Base-by-base conservation (phyloP, 1,139 yeast genomes). In the Ogataea hybrid region DNA sequence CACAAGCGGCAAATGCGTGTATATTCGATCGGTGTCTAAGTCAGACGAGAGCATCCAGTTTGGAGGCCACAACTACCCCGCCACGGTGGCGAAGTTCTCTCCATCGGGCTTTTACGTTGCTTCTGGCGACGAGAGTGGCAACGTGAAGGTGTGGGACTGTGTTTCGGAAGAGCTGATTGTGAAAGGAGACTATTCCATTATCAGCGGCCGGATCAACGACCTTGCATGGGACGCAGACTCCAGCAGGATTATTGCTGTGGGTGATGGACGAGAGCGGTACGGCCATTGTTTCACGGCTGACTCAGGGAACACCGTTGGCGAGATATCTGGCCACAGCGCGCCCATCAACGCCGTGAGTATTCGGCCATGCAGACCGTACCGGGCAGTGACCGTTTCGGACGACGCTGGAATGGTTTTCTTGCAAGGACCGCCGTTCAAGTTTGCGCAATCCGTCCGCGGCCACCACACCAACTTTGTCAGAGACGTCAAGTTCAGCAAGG, bases 211-310 rank as follows among this genome's bases (percentile, higher is more conserved):
- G 11, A 81, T 94, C 57, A 83, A 77, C 51, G 88, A 88, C 48
- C 70, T 92, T 49, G 82, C 90, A 1, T 94, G 97, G 98, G 98
- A 94, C 61, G 84, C 84, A 16, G 98, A 94, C 57, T 79, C 82
- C 38, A 70, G 81, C 44, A 74, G 98, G 51, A 68, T 94, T 42
- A 86, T 94, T 59, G 96, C 96, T 1, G 97, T 90, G 9, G 99
- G 99, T 41, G 84, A 86, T 55, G 97, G 98, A 37, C 84, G 84
- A 56, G 97, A 90, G 56, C 76, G 84, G 51, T 89, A 79, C 58
- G 98, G 97, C 3, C 96, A 86, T 55, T 90, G 95, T 49, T 88
- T 92, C 59, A 79, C 96, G 6, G 85, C 86, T 76, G 99, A 92
- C 61, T 76, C 95, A 1, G 98, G 98, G 43, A 92, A 92, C 64